Base-by-base conservation (phyloP, 164 flowering plant genomes). In the Cinnamomum micranthum region DNA sequence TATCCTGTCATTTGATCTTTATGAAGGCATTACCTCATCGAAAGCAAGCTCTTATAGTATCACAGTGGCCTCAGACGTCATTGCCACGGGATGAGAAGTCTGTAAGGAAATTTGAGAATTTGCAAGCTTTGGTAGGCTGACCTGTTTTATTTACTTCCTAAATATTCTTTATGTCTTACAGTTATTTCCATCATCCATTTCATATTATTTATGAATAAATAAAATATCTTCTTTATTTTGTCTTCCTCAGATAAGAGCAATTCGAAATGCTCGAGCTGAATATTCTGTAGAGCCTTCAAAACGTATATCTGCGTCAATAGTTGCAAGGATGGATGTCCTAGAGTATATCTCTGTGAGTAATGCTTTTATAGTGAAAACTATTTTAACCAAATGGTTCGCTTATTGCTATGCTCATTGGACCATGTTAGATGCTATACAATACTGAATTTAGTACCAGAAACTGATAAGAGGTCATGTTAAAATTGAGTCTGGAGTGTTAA, bases 181-280 rank as follows among this genome's bases (percentile, higher is more conserved):
- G 20, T 27, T 50, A 25, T 55, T n/a, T 69, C 47, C n/a, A 60
- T 31, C 22, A 31, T 14, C 15, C 17, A 55, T 65, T 47, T 63
- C 33, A 12, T 47, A 25, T 73, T 58, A 50, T 73, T 28, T 17
- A 28, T 35, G 14, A 63, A 62, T n/a, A 70, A 71, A 33, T 5
- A 9, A 71, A 17, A 4, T 58, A 1, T 17, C 1, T 73, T 41
- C 58, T 67, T 27, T 27, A 33, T 31, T 14, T 65, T 58, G 20
- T 71, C 65, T 27, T 62, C 22, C 58, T 41, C 80, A 90, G 98
- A 92, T 89, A 17, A 88, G 88, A 81, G 92, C 97, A 64, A 85
- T 95, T 68, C 86, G 98, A 62, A 95, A 95, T 89, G 97, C 90
- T 63, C 87, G 98, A 73, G 98, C 98, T 74, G 97, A 95, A 79